Evolutionary conservation across 495 filamentous ascomycete genomes (phyloP), one percentile per base, ranked within the genome.

Genomic region (Friedmanniomyces simplex): DNA sequence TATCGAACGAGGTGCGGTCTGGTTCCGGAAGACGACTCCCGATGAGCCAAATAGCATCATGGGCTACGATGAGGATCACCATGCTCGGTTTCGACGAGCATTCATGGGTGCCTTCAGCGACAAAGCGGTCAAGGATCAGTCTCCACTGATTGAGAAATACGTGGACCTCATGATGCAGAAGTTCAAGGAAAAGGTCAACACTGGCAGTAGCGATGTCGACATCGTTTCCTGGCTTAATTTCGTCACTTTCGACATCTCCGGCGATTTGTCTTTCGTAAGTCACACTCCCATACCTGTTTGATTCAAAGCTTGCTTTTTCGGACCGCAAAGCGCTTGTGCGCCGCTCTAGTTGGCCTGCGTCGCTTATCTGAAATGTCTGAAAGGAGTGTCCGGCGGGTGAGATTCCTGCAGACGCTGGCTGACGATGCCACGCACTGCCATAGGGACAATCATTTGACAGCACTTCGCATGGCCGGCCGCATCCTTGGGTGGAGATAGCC

Each of bases 191-290:
- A 20, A 5, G 25, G 25, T 25, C 10, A 55, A 57, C 51, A 50
- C 57, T n/a, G 50, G 41, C 8, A 59, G 57, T 47, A 47, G 57
- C 37, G 54, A 43, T 20, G 46, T 66, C 43, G 66, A 71, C 46
- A 59, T 71, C 20, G 57, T 69, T 1, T 46, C 50, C 2, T 70
- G 64, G 66, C 61, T 63, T 43, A 67, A 70, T 32, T 71, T 66
- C 46, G 62, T 63, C 12, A 71, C 66, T 0, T 68, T 71, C 39
- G 69, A 71, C 53, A 68, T 71, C 36, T 67, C 67, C 59, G 69
- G 67, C 1, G 67, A 71, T 55, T 53, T 71, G 20, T 57, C 50
- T 30, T 71, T 71, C 51, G 69, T 68, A 5, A 43, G 39, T 43
- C 14, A 20, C 14, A 3, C 28, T 4, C 28, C 28, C 10, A n/a